Base-by-base conservation (phyloP, 208 protist genomes). In the Blechomonas ayalai region DNA sequence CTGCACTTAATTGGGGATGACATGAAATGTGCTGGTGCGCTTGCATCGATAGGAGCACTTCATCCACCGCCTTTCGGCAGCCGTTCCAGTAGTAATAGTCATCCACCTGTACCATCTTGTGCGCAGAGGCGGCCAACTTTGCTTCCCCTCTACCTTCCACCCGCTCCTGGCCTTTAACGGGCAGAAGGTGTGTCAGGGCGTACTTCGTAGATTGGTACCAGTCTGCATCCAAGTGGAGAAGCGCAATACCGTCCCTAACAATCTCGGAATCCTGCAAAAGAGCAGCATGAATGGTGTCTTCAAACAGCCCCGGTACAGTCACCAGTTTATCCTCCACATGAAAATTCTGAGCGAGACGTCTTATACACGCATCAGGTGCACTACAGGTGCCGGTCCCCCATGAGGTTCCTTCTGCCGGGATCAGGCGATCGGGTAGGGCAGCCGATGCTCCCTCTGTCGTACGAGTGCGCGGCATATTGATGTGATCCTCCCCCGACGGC, bases 51-150 rank as follows among this genome's bases (percentile, higher is more conserved):
- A 24, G n/a, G 9, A 69, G 24, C 29, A 64, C 73, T 35, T 82
- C 82, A 43, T 91, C 69, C 25, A 86, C 79, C 0, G 78, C 83
- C 18, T 61, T 40, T 12, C 51, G 55, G 35, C 73, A 80, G 2
- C 83, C 79, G 5, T 44, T 20, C 83, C 78, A 92, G 57, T 88
- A 88, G 58, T 86, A 41, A 45, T 92, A 92, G 53, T 88, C 83
- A 45, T 92, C 78, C 29, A 86, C 62, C 48, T 92, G 83, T 35
- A 88, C 75, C 23, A 82, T 25, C 24, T 62, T 64, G 1, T 34
- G 46, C 1, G 5, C 16, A 3, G 26, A 27, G 18, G 9, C 50
- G n/a, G n/a, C n/a, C n/a, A n/a, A n/a, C n/a, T n/a, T n/a, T n/a
- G n/a, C n/a, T n/a, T n/a, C n/a, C n/a, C n/a, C n/a, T n/a, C n/a